Evolutionary conservation across 2,329 filamentous ascomycete genomes (phyloP).

Genomic region (Aspergillus fumigatus): DNA sequence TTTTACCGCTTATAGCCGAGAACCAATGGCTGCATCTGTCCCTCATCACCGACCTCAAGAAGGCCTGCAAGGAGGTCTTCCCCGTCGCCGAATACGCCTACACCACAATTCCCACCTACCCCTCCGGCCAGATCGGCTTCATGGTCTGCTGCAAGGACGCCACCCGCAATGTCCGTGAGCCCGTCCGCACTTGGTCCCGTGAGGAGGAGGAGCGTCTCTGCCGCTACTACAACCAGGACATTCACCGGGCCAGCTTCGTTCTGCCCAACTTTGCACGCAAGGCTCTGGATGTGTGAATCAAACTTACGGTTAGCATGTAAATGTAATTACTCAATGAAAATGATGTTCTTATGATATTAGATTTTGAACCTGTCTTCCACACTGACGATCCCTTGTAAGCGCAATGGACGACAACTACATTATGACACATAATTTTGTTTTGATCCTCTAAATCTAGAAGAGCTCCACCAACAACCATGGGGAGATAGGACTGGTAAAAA

Average conservation of each 20-base stretch:
- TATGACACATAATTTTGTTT: slow-evolving; percentile 4
- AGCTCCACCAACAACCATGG: slow-evolving; percentile 1
- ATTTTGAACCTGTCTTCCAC: background rate
- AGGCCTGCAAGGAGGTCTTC: slow-evolving; percentile 95
- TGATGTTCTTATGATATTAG: slow-evolving; percentile 7
- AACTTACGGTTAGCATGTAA: background rate
- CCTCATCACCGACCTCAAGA: slow-evolving; percentile 91
- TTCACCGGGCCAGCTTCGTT: slow-evolving; percentile 91
- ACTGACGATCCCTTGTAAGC: background rate
- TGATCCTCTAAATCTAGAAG: slow-evolving; percentile 18
- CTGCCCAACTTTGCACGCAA: slow-evolving; percentile 91
- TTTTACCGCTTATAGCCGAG: slow-evolving; percentile 61
- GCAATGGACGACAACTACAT: background rate
- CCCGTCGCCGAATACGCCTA: slow-evolving; percentile 97
- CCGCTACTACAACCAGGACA: slow-evolving; percentile 95
- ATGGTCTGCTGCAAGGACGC: slow-evolving; percentile 99
- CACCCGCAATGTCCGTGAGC: slow-evolving; percentile 75
- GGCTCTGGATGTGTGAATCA: slow-evolving; percentile 44
- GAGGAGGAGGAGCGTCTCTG: slow-evolving; percentile 92
- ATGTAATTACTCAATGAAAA: slow-evolving; percentile 1
- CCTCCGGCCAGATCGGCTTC: slow-evolving; percentile 98
- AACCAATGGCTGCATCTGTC: slow-evolving; percentile 98
- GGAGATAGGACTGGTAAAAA: slow-evolving; percentile 1
- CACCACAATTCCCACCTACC: slow-evolving; percentile 97
- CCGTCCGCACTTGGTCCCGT: slow-evolving; percentile 71